Base-by-base conservation (phyloP, 306 rosid species). In the Delonix regia region DNA sequence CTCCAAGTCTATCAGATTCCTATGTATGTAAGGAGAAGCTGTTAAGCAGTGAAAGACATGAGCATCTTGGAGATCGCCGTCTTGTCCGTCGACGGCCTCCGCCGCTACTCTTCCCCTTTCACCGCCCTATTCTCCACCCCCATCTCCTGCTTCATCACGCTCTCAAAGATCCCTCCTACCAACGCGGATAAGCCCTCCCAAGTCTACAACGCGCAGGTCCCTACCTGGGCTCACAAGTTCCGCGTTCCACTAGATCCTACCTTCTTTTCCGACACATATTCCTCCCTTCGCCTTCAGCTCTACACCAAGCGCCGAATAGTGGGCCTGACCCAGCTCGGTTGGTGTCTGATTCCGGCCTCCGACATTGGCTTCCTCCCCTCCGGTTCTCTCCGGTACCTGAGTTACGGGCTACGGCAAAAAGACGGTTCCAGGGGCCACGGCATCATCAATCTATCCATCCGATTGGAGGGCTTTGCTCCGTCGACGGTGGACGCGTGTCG, bases 381-480 rank as follows among this genome's bases (percentile, higher is more conserved):
- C 0, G 90, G 85, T 6, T 69, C 86, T 0, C 81, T 83, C 0
- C 74, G 86, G 21, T 72, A 73, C 87, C 55, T 91, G 39, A 89
- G 92, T 71, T 89, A 91, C 82, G 84, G 96, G 76, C 78, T 91
- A 39, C 85, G 91, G 34, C 82, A 76, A 5, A 78, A 77, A 64
- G 93, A 88, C 80, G 89, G 91, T 63, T 78, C 85, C 9, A 91
- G 86, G 79, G 81, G 91, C 16, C 41, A 61, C 1, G 85, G 76
- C 24, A 74, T 86, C 52, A 71, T 91, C 7, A 87, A 91, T 78
- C 80, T 91, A 7, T 70, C 88, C 0, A 24, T 89, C 22, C 86
- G 67, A 74, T 64, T 79, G 21, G 81, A 86, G 19, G 75, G 82
- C 42, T 2, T 39, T 0, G 63, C 44, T 18, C 70, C 80, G 6